Evolutionary conservation across 371 early-diverging fungal genomes (phyloP).

Genomic region (Mucor plumbeus): DNA sequence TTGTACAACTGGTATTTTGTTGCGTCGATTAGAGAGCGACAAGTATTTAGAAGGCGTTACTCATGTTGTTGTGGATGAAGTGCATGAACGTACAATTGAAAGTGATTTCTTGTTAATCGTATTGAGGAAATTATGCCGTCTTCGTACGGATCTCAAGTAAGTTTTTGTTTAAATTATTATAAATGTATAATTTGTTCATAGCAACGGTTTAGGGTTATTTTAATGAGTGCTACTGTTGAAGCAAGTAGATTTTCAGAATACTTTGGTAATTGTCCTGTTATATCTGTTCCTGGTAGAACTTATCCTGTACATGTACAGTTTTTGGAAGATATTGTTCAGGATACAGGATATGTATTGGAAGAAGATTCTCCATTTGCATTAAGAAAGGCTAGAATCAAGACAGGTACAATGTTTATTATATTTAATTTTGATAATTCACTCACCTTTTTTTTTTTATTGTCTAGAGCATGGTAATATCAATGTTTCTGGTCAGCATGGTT

Average conservation of each 20-base stretch:
- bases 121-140: constrained; percentile 53
- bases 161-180: constrained; percentile 5
- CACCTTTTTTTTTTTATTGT: neutral
- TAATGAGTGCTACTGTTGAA: constrained; percentile 90
- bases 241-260: constrained; percentile 67
- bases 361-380: constrained; percentile 63
- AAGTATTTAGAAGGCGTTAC: constrained; percentile 63
- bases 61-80: constrained; percentile 86
- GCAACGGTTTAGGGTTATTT: constrained; percentile 49
- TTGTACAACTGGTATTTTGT: constrained; percentile 79
- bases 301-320: constrained; percentile 79
- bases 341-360: constrained; percentile 62
- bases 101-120: constrained; percentile 83
- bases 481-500: constrained; percentile 39
- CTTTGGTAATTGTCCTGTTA: constrained; percentile 68
- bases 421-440: neutral
- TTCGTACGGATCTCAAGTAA: constrained; percentile 67
- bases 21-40: constrained; percentile 72
- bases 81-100: constrained; percentile 85
- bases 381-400: constrained; percentile 9
- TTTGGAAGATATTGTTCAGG: constrained; percentile 76
- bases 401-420: neutral
- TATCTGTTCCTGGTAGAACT: constrained; percentile 81
- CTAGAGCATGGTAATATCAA: constrained; percentile 22
- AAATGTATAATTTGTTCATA: neutral